Percentiles rank a stretch among this genome's conserved stretches.
Conservation (phyloP, 2,329 filamentous ascomycete species). For the Samsoniella hepiali region DNA sequence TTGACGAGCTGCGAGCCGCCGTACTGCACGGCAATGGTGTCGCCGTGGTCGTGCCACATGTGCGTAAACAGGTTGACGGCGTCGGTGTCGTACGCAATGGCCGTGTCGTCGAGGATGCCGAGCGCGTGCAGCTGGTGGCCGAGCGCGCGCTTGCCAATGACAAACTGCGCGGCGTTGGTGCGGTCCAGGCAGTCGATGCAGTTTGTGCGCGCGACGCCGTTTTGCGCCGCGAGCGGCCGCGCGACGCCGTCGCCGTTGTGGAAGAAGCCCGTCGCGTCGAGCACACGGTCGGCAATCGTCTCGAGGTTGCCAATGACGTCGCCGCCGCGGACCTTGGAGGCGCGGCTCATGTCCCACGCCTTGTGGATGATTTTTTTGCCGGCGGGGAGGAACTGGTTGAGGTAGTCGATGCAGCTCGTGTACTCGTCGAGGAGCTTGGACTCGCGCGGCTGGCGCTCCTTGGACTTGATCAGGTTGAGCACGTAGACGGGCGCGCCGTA, state of each 20-base stretch:
- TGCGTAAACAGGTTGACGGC: constrained; percentile 94
- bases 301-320: constrained; percentile 94
- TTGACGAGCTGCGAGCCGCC: constrained; percentile 97
- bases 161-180: constrained; percentile 96
- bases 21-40: constrained; percentile 97
- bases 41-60: constrained; percentile 97
- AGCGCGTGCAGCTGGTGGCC: constrained; percentile 90
- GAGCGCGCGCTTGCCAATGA: constrained; percentile 91
- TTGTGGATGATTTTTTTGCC: constrained; percentile 88
- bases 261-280: constrained; percentile 87
- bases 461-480: constrained; percentile 84
- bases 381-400: constrained; percentile 87
- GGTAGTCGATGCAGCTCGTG: constrained; percentile 80
- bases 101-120: constrained; percentile 75
- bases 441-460: constrained; percentile 85
- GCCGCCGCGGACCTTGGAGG: constrained; percentile 85
- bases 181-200: constrained; percentile 97
- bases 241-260: constrained; percentile 78
- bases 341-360: constrained; percentile 97
- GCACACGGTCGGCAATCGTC: constrained; percentile 80
- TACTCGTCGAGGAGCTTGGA: constrained; percentile 88
- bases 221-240: constrained; percentile 68
- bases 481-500: constrained; percentile 93
- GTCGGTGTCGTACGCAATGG: constrained; percentile 90
- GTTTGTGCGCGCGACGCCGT: constrained; percentile 90